These are phyloP conservation scores for Myxozyma sirexii DNA, from an alignment of 805 yeast species.

Conservation along the genomic window DNA sequence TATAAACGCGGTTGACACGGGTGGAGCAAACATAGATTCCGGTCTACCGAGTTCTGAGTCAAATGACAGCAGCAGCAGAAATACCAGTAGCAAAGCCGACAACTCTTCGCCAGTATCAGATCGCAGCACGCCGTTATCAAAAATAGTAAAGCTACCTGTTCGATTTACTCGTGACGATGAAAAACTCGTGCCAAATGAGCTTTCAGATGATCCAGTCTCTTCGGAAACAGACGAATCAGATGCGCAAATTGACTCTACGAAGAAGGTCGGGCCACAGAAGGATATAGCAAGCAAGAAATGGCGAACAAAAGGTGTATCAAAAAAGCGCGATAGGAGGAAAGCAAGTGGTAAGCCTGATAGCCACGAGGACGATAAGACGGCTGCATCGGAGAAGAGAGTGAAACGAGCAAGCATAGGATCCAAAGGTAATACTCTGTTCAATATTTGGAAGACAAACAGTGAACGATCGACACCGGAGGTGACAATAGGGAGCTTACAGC, in stretches of 20 bases:
- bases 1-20: background rate
- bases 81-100: background rate
- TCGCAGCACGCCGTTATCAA: background rate
- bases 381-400: background rate
- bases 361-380: too few relatives aligned
- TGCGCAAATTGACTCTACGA: background rate
- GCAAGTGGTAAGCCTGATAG: background rate
- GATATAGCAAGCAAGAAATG: background rate
- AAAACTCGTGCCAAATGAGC: slow-evolving; percentile 3
- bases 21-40: background rate
- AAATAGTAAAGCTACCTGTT: slow-evolving; percentile 1
- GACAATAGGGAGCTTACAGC: background rate
- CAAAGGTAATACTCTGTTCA: background rate
- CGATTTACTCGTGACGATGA: slow-evolving; percentile 7
- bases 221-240: slow-evolving; percentile 1
- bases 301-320: too few relatives aligned
- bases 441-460: background rate
- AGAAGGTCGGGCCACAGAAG: background rate
- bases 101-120: background rate
- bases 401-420: background rate
- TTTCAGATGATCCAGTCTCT: slow-evolving; percentile 21
- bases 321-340: too few relatives aligned
- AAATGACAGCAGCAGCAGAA: background rate
- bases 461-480: background rate
- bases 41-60: background rate